Evolutionary conservation across 2,329 filamentous ascomycete genomes (phyloP).

Genomic region (Remersonia thermophila): DNA sequence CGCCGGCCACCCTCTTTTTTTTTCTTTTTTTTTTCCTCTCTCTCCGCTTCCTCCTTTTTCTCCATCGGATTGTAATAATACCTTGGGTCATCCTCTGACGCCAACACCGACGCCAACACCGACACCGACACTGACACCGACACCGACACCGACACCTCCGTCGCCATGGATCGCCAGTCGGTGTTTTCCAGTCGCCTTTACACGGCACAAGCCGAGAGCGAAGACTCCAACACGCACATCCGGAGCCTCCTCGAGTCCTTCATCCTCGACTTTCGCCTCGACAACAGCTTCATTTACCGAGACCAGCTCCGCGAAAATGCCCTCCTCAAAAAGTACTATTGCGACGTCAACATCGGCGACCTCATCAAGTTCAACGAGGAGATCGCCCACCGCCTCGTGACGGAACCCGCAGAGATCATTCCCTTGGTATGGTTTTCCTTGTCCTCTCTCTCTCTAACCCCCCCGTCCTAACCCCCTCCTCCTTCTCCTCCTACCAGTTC

Average conservation of each 20-base stretch:
- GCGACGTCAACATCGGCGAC: conserved; percentile 91
- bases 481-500: no score
- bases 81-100: no score
- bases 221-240: conserved; percentile 58
- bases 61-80: no score
- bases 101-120: no score
- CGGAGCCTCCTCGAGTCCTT: conserved; percentile 79
- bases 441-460: conserved; percentile 18
- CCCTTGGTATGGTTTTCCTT: conserved; percentile 77
- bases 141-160: background rate
- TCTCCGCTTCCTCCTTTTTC: no score
- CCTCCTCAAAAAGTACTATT: conserved; percentile 85
- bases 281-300: conserved; percentile 92
- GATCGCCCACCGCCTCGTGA: conserved; percentile 76
- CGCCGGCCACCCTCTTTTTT: no score
- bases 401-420: conserved; percentile 84
- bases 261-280: conserved; percentile 83
- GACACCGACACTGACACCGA: no score
- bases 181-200: conserved; percentile 78
- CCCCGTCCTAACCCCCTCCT: no score
- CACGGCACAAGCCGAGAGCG: conserved; percentile 49
- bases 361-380: conserved; percentile 95
- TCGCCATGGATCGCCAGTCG: conserved; percentile 75
- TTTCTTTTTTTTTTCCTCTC: no score
- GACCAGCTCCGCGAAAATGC: conserved; percentile 94